Base-by-base conservation (phyloP, 306 rosid species). In the Adenanthera pavonina region DNA sequence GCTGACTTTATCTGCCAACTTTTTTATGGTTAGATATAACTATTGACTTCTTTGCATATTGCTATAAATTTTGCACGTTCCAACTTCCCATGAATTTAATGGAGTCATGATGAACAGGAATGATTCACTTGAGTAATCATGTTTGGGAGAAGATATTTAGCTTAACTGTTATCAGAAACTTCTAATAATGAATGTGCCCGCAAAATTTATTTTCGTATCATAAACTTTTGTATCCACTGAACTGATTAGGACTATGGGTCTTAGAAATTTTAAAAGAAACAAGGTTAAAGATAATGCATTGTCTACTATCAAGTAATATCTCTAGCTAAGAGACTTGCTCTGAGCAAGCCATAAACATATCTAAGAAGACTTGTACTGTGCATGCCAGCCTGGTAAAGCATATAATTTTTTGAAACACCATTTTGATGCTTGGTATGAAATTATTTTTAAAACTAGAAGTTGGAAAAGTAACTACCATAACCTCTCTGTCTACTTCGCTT, bases 401-500 rank as follows among this genome's bases (percentile, higher is more conserved):
- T 52, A 12, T n/a, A 43, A n/a, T 19, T 60, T 35, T 76, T 13
- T 14, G 15, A 65, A 25, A 43, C 49, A 75, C 33, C 7, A 15
- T 53, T 40, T 43, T 40, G 60, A 38, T 77, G 67, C 69, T 25
- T 46, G n/a, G 43, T 35, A 49, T 70, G 35, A 44, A 64, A 2
- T 60, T 36, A 9, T 72, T 41, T 33, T 46, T 16, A 7, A 36
- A 69, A 79, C 69, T 12, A 51, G 30, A 71, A 51, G 19, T 69
- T 12, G 59, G 30, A 76, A 49, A 15, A 9, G 57, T 38, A 71
- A n/a, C 34, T 72, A 40, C 62, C 65, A 78, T 59, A 47, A 44
- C 70, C 76, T 74, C 36, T 77, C 17, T 78, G 17, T 76, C 30
- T 70, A 59, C 25, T 78, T 73, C 36, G 72, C 78, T 72, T 78